Base-by-base conservation (phyloP, 2,329 filamentous ascomycete genomes). In the Sclerotinia borealis region DNA sequence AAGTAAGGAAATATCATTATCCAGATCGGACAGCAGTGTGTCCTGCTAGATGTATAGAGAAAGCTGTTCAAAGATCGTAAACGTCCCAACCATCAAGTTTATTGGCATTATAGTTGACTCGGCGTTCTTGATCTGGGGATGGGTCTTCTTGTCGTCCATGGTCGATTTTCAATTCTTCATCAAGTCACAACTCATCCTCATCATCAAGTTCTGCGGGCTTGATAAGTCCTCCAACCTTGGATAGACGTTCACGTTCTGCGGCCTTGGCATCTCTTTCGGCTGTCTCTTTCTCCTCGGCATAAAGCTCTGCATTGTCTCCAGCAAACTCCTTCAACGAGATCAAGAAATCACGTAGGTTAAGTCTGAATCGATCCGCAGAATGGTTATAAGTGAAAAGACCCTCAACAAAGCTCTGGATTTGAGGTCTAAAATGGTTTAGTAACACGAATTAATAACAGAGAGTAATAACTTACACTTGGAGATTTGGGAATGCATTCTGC, bases 311-410 rank as follows among this genome's bases (percentile, higher is more conserved):
- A 72, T 98, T 97, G 77, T 99, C 95, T 59, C 91, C 95, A 0
- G 92, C 88, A 67, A 98, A 99, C 77, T 99, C 96, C 79, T 97
- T 96, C 70, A 99, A 82, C 27, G 93, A 96, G 72, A 99, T 96
- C 70, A 99, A 80, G 85, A 99, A 99, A 78, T 99, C 95, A 69
- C 95, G 92, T 59, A 99, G 81, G 72, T 96, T 92, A 62, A 96
- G 86, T 76, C 96, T 96, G 87, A 99, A 99, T 76, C 92, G 92
- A 74, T 91, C 90, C 68, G 96, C 87, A 73, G 96, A 90, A 63
- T 89, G 90, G 76, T 96, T 98, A 69, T 91, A 84, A 8, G 88
- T 85, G 77, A 99, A 96, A 13, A 99, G 80, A 13, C 91, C 91
- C 71, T 96, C 87, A 59, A 98, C 93, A 76, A 99, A 99, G 62